Evolutionary conservation across 2,329 filamentous ascomycete species (phyloP).

Genomic region (Raffaelea arxii): DNA sequence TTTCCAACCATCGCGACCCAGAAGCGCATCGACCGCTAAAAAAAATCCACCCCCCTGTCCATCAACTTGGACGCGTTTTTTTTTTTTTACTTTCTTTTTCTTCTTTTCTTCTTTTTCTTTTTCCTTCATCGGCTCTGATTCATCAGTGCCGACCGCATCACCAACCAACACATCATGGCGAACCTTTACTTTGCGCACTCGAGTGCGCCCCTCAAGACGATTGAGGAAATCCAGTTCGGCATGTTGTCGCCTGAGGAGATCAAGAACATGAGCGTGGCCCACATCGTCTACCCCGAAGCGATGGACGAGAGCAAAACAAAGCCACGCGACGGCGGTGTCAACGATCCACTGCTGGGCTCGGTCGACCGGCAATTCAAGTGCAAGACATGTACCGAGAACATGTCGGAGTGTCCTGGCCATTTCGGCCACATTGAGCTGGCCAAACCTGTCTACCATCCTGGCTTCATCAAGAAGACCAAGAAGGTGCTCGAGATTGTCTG

Average conservation of each 20-base stretch:
- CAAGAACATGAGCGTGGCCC: constrained; percentile 95
- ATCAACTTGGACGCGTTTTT: too few species aligned
- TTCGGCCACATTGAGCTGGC: constrained; percentile 98
- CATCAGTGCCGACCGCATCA: not conserved
- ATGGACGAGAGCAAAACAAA: constrained; percentile 95
- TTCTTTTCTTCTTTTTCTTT: not conserved
- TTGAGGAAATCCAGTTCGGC: constrained; percentile 98
- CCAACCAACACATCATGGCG: constrained; percentile 61
- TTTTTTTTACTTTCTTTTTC: not conserved
- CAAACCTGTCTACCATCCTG: constrained; percentile 87
- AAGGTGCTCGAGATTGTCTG: constrained; percentile 98
- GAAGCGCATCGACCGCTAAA: too few species aligned
- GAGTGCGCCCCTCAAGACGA: constrained; percentile 90
- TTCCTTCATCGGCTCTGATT: constrained; percentile 25
- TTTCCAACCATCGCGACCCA: not conserved
- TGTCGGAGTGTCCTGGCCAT: constrained; percentile 92
- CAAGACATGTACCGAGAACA: constrained; percentile 90
- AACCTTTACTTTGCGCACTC: constrained; percentile 86
- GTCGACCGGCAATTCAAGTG: constrained; percentile 95
- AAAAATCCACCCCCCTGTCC: too few species aligned
- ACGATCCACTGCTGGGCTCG: constrained; percentile 90
- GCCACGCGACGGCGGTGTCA: constrained; percentile 83
- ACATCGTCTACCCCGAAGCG: constrained; percentile 97
- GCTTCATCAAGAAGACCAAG: constrained; percentile 98
- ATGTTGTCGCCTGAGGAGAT: constrained; percentile 97